These are phyloP conservation scores for Protostelium mycophagum DNA, from an alignment of 78 protist species.

Conservation along the genomic window DNA sequence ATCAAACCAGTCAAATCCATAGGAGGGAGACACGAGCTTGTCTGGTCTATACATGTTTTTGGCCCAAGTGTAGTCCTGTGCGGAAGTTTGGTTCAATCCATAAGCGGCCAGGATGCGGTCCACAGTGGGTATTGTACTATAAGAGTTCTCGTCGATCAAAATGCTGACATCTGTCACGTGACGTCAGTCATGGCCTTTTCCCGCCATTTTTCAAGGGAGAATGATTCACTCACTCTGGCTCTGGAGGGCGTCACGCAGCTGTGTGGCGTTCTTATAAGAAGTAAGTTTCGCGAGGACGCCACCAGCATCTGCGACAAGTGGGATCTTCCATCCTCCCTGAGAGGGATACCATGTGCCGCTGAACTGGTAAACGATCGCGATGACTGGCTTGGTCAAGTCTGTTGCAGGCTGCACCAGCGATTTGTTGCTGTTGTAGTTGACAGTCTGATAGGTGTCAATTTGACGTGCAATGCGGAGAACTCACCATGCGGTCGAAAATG, in stretches of 20 bases:
- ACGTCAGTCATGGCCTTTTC: no score
- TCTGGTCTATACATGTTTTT: not conserved
- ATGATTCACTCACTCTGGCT: no score
- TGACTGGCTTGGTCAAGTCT: not conserved
- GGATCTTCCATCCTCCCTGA: not conserved
- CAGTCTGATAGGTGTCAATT: not conserved
- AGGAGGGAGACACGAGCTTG: not conserved
- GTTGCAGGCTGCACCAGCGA: not conserved
- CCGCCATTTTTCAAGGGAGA: no score
- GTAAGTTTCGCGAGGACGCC: not conserved
- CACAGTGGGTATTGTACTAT: not conserved
- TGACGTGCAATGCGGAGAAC: not conserved
- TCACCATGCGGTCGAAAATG: not conserved
- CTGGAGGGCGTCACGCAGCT: not conserved
- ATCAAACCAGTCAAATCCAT: not conserved
- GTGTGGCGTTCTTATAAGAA: not conserved
- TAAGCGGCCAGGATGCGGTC: not conserved
- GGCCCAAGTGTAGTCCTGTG: not conserved
- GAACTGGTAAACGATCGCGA: not conserved
- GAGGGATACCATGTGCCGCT: not conserved
- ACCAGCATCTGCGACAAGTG: not conserved
- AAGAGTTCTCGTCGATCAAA: not conserved
- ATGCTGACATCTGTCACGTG: not conserved
- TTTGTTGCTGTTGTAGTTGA: not conserved
- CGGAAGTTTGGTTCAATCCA: not conserved